Conservation (phyloP, 352 stramenopile genomes). For the Globisporangium iwayamae region DNA sequence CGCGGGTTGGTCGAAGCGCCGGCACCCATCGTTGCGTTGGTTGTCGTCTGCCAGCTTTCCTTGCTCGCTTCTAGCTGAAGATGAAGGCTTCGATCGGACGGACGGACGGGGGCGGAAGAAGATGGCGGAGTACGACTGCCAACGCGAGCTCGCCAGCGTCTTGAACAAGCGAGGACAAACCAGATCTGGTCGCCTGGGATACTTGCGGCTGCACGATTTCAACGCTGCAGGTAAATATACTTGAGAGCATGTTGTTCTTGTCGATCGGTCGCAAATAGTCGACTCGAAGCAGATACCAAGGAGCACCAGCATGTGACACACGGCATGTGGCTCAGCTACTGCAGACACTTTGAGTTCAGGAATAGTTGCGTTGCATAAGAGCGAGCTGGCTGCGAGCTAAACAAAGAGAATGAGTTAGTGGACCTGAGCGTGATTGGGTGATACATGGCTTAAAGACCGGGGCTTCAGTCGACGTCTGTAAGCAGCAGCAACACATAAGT, state of each 20-base stretch:
- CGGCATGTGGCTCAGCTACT: not conserved
- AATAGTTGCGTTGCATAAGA: not conserved
- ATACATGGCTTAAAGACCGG: not conserved
- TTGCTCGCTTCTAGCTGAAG: not conserved
- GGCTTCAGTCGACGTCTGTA: not conserved
- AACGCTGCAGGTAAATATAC: not conserved
- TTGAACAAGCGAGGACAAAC: not conserved
- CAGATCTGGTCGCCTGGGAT: constrained; percentile 1
- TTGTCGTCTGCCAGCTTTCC: not conserved
- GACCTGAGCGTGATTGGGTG: not conserved
- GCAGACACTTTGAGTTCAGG: not conserved
- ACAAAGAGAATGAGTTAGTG: not conserved
- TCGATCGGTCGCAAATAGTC: not conserved
- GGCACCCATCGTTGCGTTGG: constrained; percentile 32
- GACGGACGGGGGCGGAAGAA: not conserved
- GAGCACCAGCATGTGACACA: not conserved
- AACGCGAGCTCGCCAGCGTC: not conserved
- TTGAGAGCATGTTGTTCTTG: not conserved
- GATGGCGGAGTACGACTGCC: constrained; percentile 2
- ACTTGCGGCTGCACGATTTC: not conserved
- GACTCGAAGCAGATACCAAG: not conserved
- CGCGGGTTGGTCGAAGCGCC: constrained; percentile 30
- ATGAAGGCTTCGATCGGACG: not conserved
- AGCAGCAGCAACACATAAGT: not conserved
- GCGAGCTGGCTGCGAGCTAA: not conserved